Evolutionary conservation across 371 early-diverging fungal species (phyloP), one percentile per base, ranked within the genome.

Genomic region (Mucor irregularis): DNA sequence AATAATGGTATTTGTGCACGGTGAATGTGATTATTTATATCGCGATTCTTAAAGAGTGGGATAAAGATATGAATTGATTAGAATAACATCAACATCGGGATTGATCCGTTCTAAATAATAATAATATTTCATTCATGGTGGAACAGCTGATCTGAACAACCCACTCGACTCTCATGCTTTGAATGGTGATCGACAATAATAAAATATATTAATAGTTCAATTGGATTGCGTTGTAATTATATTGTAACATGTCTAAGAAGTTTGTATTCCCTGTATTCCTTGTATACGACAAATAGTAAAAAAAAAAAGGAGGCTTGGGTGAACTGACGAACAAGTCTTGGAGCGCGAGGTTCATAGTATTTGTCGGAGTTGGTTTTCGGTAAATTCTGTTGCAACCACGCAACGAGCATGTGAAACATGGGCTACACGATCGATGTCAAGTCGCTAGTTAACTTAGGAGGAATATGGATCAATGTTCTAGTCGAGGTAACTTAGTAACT

Each of bases 321-420:
- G 56, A 56, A 56, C 56, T 48, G 56, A 56, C 56, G 33, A 22
- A 21, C 22, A n/a, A 19, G 28, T 26, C 10, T n/a, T n/a, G n/a
- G n/a, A n/a, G n/a, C n/a, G n/a, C n/a, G n/a, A n/a, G n/a, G n/a
- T n/a, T n/a, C n/a, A n/a, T n/a, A n/a, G n/a, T 46, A 29, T 19
- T 40, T 30, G 11, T 28, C 56, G 49, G 48, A 56, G 56, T 39
- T n/a, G 31, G 25, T 48, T 30, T 42, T 14, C 29, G 10, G 13
- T 19, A 17, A 16, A 14, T 16, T 25, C 16, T 17, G 21, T 37
- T 21, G 34, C 37, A 38, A 58, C 45, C 59, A 58, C 53, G 59
- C 59, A 46, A 39, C 33, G 28, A 52, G 17, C 59, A 58, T 58
- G 59, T 58, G 59, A 52, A 58, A 33, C 50, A 51, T 39, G 39